phyloP scores from a whole-genome alignment of 2,329 filamentous ascomycete genomes.

The Colletotrichum liaoningense region DNA sequence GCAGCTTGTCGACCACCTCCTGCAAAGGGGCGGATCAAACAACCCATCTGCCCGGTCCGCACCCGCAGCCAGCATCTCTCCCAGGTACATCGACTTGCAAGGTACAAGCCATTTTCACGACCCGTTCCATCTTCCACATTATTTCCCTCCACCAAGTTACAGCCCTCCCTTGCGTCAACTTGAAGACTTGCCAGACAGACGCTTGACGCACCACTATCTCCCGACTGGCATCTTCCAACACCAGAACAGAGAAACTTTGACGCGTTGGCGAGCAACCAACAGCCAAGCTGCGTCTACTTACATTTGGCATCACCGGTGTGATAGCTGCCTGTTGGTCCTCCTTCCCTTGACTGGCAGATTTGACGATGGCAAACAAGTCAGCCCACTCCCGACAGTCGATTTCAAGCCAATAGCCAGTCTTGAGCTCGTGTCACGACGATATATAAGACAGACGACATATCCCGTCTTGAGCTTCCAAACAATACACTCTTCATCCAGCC shows the following conservation, averaged over 20 bases:
- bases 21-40: slow-evolving; percentile 36
- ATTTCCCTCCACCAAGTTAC: slow-evolving; percentile 35
- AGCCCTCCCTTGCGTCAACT: slow-evolving; percentile 34
- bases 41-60: slow-evolving; percentile 36
- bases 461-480: slow-evolving; percentile 9
- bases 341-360: slow-evolving; percentile 30
- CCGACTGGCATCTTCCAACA: slow-evolving; percentile 27
- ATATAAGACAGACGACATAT: slow-evolving; percentile 35
- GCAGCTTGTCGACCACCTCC: slow-evolving; percentile 31
- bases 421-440: slow-evolving; percentile 33
- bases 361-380: slow-evolving; percentile 39
- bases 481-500: slow-evolving; percentile 20
- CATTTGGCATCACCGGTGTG: slow-evolving; percentile 37
- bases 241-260: slow-evolving; percentile 9
- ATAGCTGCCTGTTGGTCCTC: slow-evolving; percentile 29
- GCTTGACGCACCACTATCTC: slow-evolving; percentile 30
- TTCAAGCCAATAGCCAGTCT: slow-evolving; percentile 36
- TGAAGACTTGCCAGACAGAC: slow-evolving; percentile 15
- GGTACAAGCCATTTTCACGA: slow-evolving; percentile 33
- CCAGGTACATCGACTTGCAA: slow-evolving; percentile 36
- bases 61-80: slow-evolving; percentile 33
- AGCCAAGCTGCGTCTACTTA: slow-evolving; percentile 29
- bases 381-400: slow-evolving; percentile 33
- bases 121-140: slow-evolving; percentile 23
- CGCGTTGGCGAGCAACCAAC: slow-evolving; percentile 37